Evolutionary conservation across 176 grass and related monocot genomes (phyloP), one percentile per base, ranked within the genome.

Genomic region (Musa schizocarpa): DNA sequence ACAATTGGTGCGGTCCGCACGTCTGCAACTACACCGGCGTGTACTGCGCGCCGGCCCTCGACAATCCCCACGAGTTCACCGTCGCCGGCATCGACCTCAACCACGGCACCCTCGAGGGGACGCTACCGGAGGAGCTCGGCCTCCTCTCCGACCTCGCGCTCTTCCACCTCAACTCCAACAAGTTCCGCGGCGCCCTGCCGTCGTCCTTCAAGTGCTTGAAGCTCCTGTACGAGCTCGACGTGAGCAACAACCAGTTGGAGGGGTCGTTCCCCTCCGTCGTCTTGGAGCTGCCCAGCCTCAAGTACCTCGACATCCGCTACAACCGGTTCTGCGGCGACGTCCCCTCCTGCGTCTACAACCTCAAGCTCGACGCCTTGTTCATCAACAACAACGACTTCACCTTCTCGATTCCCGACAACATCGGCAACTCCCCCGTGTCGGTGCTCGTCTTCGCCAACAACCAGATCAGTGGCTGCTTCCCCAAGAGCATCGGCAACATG

Each of bases 331-430:
- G 82, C 62, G 92, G 92, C 1, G 11, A 75, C 7, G 84, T 96
- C 1, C 92, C 92, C 0, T 13, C 84, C 2, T 68, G 80, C 3
- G 54, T 96, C 57, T 96, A 92, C 78, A 84, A 96, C 77, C 85
- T 84, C 73, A 75, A 71, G 52, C 82, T 96, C 84, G 92, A 96
- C 67, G 92, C 89, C 9, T 65, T 96, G 8, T 89, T 96, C 89
- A 75, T 96, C 77, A 96, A 96, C 86, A 62, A 92, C 89, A 96
- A 96, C 80, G 53, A 87, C 65, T 96, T 96, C 78, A 17, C 65
- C 65, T 68, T 68, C 65, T 68, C 65, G 2, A 26, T 68, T 6
- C 65, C 65, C 65, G 65, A 68, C 65, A 49, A 43, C 24, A 26
- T 68, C 27, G 65, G 65, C 24, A 68, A 49, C 65, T 68, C 65